Base-by-base conservation (phyloP, 371 early-diverging fungal species). In the Massospora cicadina region DNA sequence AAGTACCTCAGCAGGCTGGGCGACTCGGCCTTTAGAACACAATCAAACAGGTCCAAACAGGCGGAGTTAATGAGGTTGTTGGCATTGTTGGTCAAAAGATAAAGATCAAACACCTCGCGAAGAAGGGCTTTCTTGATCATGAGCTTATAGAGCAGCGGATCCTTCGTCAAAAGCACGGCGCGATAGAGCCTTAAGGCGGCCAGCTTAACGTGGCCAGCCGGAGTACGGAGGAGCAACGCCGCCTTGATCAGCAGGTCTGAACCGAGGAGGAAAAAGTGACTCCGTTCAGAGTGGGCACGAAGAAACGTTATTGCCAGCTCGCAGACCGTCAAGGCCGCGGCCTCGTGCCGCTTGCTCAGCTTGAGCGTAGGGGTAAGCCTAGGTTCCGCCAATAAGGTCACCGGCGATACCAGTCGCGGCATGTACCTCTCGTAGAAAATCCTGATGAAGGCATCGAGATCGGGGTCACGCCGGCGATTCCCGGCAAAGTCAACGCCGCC, bases 201-300 rank as follows among this genome's bases (percentile, higher is more conserved):
- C 23, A 57, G 58, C 28, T 57, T 57, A 57, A 57, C 58, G 26
- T 57, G 58, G 58, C 58, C 58, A 1, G 58, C 23, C 7, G 25
- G 23, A n/a, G 58, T 27, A 13, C n/a, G 23, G 25, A 57, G 28
- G 7, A 57, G 58, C 7, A 27, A 26, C 58, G 7, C 58, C 26
- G 28, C 28, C 23, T 57, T 25, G 23, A 25, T 57, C 23, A 57
- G 25, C 12, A 57, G 12, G 28, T 57, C 25, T 23, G 25, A 25
- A 3, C 58, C 58, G 0, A 57, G 23, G 23, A 57, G 25, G 28
- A 57, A 57, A 57, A 25, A 57, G 12, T n/a, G 23, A 26, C 23
- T 12, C 26, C 28, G 17, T 25, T 25, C 58, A 27, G n/a, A 3
- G 26, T 57, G 58, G 7, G 28, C 23, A 7, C 58, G 58, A 10